Percentiles rank a stretch among this genome's conserved stretches.
phyloP scores from a whole-genome alignment of 2,329 filamentous ascomycete genomes.

The Penicillium frequentans region DNA sequence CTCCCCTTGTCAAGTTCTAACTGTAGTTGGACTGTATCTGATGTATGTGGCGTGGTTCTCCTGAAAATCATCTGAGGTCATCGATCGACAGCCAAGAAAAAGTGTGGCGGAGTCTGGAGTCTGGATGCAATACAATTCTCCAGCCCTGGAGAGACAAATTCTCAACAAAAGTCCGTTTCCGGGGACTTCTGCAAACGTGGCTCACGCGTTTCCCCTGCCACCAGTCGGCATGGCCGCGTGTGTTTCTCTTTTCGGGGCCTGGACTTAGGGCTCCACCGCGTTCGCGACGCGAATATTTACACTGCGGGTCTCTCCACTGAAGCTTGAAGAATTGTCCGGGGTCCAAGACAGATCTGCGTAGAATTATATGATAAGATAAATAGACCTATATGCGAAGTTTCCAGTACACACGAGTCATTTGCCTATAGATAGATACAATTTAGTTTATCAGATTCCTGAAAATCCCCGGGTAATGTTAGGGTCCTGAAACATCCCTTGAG shows the following conservation, averaged over 20 bases:
- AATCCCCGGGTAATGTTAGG: slow-evolving; percentile 7
- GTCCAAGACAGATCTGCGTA: background rate
- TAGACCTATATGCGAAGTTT: background rate
- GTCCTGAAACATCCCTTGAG: slow-evolving; percentile 15
- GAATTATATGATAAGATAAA: background rate
- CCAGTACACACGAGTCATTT: too few species aligned
- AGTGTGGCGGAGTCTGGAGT: slow-evolving; percentile 13
- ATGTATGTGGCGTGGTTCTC: background rate
- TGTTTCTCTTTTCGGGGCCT: background rate
- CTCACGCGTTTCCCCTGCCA: slow-evolving; percentile 6
- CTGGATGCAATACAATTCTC: too few species aligned
- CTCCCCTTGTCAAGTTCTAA: background rate
- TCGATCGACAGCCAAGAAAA: slow-evolving; percentile 3
- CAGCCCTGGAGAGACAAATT: background rate
- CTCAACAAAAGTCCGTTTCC: slow-evolving; percentile 9
- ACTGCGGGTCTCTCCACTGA: background rate
- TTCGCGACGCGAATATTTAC: background rate
- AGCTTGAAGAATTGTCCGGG: background rate
- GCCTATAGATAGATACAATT: too few species aligned
- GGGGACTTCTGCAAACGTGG: slow-evolving; percentile 13
- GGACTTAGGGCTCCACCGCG: background rate
- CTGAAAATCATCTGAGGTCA: slow-evolving; percentile 13
- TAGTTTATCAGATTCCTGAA: background rate
- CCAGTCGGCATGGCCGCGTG: slow-evolving; percentile 3
- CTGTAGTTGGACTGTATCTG: background rate